A percentile compares a stretch with the other conserved stretches of the same genome.
Evolutionary conservation across 352 stramenopile species (phyloP).

Genomic region (Pythium chondricola): DNA sequence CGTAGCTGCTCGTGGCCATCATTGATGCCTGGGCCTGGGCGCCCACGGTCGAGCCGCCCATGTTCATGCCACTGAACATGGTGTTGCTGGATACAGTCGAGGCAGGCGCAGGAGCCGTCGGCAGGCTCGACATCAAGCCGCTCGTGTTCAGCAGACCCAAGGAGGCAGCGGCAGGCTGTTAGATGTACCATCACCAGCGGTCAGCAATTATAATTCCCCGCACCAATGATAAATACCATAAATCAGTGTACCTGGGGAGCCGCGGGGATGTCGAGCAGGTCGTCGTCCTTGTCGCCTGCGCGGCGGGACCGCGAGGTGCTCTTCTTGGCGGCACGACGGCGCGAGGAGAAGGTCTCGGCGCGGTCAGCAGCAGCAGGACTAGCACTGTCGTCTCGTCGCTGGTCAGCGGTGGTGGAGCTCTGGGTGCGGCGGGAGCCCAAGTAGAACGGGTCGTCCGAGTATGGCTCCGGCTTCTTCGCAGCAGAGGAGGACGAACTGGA

Average conservation of each 20-base stretch:
- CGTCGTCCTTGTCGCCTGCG: constrained; percentile 43
- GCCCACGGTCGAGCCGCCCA: constrained; percentile 19
- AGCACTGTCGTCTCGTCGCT: constrained; percentile 5
- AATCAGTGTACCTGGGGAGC: neutral
- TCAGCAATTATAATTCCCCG: neutral
- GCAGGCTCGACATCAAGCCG: constrained; percentile 37
- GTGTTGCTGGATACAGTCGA: constrained; percentile 21
- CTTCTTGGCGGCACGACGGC: constrained; percentile 66
- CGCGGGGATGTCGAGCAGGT: constrained; percentile 57
- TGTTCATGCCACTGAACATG: constrained; percentile 68
- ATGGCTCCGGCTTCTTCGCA: constrained; percentile 44
- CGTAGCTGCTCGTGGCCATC: constrained; percentile 26
- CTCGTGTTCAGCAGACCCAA: constrained; percentile 44
- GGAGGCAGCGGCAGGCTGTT: constrained; percentile 8
- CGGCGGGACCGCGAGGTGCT: constrained; percentile 39
- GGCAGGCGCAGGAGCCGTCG: constrained; percentile 22
- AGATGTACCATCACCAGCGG: neutral
- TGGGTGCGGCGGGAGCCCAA: constrained; percentile 49
- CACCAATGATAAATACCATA: neutral
- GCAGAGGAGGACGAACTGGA: too few species aligned
- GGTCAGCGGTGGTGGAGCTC: constrained; percentile 31
- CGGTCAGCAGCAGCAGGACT: constrained; percentile 21
- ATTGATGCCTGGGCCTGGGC: neutral
- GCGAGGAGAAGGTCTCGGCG: constrained; percentile 63
- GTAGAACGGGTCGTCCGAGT: constrained; percentile 77